Base-by-base conservation (phyloP, 2,329 filamentous ascomycete species). In the Clonostachys rhizophaga region DNA sequence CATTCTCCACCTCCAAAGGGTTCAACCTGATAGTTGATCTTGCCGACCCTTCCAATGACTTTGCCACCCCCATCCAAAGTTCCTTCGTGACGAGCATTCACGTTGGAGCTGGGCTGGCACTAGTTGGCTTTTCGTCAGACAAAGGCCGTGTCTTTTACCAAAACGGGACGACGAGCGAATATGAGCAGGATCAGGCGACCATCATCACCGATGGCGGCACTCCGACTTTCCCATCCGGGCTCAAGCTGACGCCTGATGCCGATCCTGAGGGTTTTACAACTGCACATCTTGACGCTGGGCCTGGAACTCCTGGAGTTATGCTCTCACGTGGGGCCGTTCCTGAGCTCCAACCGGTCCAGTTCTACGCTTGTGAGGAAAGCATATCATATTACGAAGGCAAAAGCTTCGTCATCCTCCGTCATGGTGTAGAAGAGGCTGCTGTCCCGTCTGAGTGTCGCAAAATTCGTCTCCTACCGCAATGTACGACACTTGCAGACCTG, bases 21-120 rank as follows among this genome's bases (percentile, higher is more conserved):
- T 75, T 75, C 61, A 63, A 59, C 36, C 63, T 76, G 30, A 60
- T 72, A 17, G 66, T 70, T 55, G 72, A 75, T 49, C 68, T 76
- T 37, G 71, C 69, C 9, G 63, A 72, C 54, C 60, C 58, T 2
- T 51, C 60, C 13, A 53, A 54, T 35, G 69, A 75, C 52, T 66
- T 76, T 44, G 54, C 55, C 6, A 62, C 67, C 1, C 59, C 70
- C 1, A 64, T 77, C 51, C 60, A 76, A 35, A 58, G 65, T 55
- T 64, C 56, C 49, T 61, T 61, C 42, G 47, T 78, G 24, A 58
- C 61, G 41, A 67, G 63, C 42, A 68, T 72, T 39, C 73, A 76
- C 56, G 61, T 61, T 7, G 71, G 72, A 35, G 68, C 73, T 1
- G 71, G 67, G 2, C 48, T 62, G 10, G 65, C 63, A 46, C 63